phyloP scores from a whole-genome alignment of 208 protist species.

The Wallacemonas collosoma region DNA sequence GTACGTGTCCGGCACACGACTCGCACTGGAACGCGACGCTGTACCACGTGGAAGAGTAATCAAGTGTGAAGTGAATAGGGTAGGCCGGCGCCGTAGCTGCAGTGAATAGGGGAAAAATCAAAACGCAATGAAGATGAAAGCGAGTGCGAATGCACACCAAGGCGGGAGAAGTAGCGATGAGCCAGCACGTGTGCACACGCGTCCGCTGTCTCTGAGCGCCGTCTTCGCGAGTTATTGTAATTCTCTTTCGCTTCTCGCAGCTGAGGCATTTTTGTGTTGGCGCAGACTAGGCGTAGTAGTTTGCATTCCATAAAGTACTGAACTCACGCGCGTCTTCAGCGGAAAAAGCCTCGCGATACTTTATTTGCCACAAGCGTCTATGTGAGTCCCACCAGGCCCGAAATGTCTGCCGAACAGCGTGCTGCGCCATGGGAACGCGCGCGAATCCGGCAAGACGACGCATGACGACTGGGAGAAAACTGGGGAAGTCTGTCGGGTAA shows the following conservation, averaged over 20 bases:
- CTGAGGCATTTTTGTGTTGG: not conserved
- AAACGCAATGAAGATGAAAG: too few species aligned
- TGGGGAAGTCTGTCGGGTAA: slow-evolving; percentile 44
- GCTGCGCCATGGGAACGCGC: slow-evolving; percentile 24
- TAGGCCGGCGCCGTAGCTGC: too few species aligned
- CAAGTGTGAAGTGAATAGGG: too few species aligned
- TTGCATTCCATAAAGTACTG: slow-evolving; percentile 43
- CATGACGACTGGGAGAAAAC: slow-evolving; percentile 66
- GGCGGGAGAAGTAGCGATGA: too few species aligned
- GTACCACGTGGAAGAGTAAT: too few species aligned
- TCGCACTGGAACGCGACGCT: too few species aligned
- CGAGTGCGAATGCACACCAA: too few species aligned
- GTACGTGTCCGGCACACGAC: too few species aligned
- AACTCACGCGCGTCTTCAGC: slow-evolving; percentile 51
- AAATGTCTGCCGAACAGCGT: slow-evolving; percentile 63
- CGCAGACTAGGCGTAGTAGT: slow-evolving; percentile 63
- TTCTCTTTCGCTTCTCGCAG: slow-evolving; percentile 13
- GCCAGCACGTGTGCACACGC: too few species aligned
- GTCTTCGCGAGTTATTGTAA: not conserved
- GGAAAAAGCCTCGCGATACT: slow-evolving; percentile 68
- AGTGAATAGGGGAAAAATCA: too few species aligned
- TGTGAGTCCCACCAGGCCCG: slow-evolving; percentile 82
- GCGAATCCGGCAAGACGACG: slow-evolving; percentile 42
- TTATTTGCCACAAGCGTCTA: slow-evolving; percentile 67
- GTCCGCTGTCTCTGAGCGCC: too few species aligned